These are phyloP conservation scores for Stagonosporopsis vannaccii DNA, from an alignment of 2,329 filamentous ascomycete genomes.

Conservation along the genomic window DNA sequence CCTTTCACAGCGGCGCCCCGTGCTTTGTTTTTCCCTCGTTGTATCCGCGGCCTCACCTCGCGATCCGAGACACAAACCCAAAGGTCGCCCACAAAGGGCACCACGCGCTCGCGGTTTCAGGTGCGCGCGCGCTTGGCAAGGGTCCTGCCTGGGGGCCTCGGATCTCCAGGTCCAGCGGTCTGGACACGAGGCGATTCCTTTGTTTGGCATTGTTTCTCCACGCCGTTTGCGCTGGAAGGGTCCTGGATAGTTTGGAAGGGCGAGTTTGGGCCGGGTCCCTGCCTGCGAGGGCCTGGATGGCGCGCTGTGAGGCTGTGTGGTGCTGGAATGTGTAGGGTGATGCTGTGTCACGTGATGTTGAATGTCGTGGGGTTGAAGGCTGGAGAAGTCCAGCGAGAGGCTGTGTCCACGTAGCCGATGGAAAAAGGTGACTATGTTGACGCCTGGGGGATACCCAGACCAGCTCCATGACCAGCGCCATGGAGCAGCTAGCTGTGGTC, in stretches of 20 bases:
- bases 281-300: background rate
- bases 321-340: background rate
- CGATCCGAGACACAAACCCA: background rate
- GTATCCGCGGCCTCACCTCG: background rate
- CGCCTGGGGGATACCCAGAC: background rate
- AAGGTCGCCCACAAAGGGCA: background rate
- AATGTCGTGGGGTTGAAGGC: too few species aligned
- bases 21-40: background rate
- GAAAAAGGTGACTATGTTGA: background rate
- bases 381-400: too few species aligned
- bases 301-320: slow-evolving; percentile 9
- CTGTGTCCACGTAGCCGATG: background rate
- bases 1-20: background rate
- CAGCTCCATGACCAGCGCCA: too few species aligned
- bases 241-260: slow-evolving; percentile 5
- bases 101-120: background rate
- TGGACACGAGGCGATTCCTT: background rate
- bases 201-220: slow-evolving; percentile 1
- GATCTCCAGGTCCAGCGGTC: background rate
- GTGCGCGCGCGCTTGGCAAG: slow-evolving; percentile 1
- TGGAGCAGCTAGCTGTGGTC: too few species aligned
- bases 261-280: background rate
- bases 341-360: background rate
- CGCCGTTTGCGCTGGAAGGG: too few species aligned
- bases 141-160: background rate